Conservation (phyloP, 768 basidiomycete species). For the Filobasidium wieringae region DNA sequence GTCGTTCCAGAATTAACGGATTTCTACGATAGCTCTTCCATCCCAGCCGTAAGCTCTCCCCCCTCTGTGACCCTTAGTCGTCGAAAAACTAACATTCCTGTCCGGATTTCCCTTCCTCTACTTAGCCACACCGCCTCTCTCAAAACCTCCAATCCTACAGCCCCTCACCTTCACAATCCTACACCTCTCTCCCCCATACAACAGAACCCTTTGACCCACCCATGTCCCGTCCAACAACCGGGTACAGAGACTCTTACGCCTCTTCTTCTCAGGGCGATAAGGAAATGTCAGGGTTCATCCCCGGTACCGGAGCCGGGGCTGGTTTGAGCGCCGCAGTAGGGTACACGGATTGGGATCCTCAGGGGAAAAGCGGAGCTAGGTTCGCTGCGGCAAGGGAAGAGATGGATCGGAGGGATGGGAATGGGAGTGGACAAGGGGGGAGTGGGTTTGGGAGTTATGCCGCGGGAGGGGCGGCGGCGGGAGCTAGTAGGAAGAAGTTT, state of each 20-base stretch:
- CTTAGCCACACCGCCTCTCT: constrained; percentile 15
- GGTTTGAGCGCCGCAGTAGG: not conserved
- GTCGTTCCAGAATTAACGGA: constrained; percentile 22
- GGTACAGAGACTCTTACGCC: not conserved
- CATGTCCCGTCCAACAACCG: not conserved
- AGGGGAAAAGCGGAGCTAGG: constrained; percentile 1
- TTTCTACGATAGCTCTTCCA: constrained; percentile 15
- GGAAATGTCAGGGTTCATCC: not conserved
- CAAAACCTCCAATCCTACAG: not conserved
- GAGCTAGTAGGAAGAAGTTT: constrained; percentile 13
- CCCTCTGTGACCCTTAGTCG: not conserved
- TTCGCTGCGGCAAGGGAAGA: not conserved
- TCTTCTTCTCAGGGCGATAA: not conserved
- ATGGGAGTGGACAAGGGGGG: not conserved
- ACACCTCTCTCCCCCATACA: not conserved
- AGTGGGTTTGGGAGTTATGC: not conserved
- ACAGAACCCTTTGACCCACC: not conserved
- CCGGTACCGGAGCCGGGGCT: not conserved
- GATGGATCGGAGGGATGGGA: not conserved
- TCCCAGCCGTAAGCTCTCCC: constrained; percentile 19
- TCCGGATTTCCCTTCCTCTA: not conserved
- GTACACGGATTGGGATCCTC: constrained; percentile 1
- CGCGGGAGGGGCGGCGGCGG: not conserved
- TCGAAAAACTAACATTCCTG: not conserved
- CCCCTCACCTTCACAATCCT: constrained; percentile 18